Evolutionary conservation across 23 red algal genomes (phyloP), one percentile per base, ranked within the genome.

Genomic region (Gracilaria caudata): DNA sequence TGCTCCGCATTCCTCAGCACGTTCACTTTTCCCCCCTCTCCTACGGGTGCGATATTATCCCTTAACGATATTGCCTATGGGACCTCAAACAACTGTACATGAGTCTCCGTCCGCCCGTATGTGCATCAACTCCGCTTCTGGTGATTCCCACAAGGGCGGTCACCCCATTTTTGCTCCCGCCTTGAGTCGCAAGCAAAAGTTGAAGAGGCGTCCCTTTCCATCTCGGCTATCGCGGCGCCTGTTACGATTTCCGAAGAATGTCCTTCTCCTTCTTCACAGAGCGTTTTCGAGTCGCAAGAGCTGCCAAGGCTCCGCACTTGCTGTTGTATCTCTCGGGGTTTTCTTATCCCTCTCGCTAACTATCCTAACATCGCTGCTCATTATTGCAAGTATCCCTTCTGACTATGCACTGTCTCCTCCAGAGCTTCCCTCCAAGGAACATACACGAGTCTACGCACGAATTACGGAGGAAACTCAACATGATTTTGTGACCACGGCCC

Each of bases 301-400:
- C 43, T 43, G n/a, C 20, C 43, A 49, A 16, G 25, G 7, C 7
- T 49, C 70, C 40, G 24, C 41, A 6, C 26, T 47, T 46, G 14
- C 33, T 32, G 19, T 59, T 65, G 79, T 74, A 19, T 66, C 26
- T 9, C 19, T 86, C 23, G 82, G 82, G 4, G n/a, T 58, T 73
- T 40, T 73, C 10, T 34, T 71, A 19, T 73, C 82, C 7, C 40
- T 86, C n/a, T 73, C 66, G 63, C 61, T 86, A 56, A 56, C 82
- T 43, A 17, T 51, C 0, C 23, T 71, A 49, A 72, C 82, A 7
- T 37, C 64, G 5, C 41, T 74, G 41, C 82, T 74, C 0, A 28
- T 53, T 36, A 21, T 54, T 11, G 28, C 32, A 19, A 54, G 39
- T 38, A 86, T 51, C 37, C 23, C 65, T 14, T 64, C 82, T 51